Percentiles rank a stretch among this genome's conserved stretches.
These are phyloP conservation scores for Colletotrichum eleusines DNA, from an alignment of 2,329 filamentous ascomycete species.

Conservation along the genomic window DNA sequence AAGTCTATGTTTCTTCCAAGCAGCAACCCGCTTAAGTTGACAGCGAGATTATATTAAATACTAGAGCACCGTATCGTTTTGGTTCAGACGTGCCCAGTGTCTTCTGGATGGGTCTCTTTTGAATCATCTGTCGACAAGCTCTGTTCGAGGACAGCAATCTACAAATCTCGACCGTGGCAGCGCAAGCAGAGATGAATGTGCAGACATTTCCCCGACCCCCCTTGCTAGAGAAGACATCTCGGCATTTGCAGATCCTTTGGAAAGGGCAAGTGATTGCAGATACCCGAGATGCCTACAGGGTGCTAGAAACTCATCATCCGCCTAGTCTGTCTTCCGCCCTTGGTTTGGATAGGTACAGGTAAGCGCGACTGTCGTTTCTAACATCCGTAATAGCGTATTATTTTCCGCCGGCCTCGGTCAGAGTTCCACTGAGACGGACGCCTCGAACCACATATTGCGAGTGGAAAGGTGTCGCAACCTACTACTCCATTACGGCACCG, in stretches of 20 bases:
- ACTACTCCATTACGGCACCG: slow-evolving; percentile 63
- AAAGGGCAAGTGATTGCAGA: slow-evolving; percentile 67
- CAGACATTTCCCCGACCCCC: slow-evolving; percentile 70
- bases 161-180: slow-evolving; percentile 9
- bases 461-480: slow-evolving; percentile 72
- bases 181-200: slow-evolving; percentile 61
- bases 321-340: slow-evolving; percentile 59
- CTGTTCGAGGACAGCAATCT: background rate
- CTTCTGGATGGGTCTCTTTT: background rate
- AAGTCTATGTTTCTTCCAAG: slow-evolving; percentile 27
- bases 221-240: slow-evolving; percentile 63
- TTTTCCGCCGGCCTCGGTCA: slow-evolving; percentile 64
- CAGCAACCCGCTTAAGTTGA: background rate
- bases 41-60: background rate
- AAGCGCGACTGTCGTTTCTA: slow-evolving; percentile 5
- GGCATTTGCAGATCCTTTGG: slow-evolving; percentile 69
- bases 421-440: slow-evolving; percentile 60
- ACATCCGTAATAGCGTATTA: slow-evolving; percentile 64
- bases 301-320: slow-evolving; percentile 72
- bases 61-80: background rate
- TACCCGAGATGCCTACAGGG: slow-evolving; percentile 70
- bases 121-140: no score
- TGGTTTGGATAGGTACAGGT: background rate
- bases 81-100: no score
- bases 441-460: slow-evolving; percentile 64